phyloP scores from a whole-genome alignment of 2,329 filamentous ascomycete genomes.

The Aspergillus arachidicola region DNA sequence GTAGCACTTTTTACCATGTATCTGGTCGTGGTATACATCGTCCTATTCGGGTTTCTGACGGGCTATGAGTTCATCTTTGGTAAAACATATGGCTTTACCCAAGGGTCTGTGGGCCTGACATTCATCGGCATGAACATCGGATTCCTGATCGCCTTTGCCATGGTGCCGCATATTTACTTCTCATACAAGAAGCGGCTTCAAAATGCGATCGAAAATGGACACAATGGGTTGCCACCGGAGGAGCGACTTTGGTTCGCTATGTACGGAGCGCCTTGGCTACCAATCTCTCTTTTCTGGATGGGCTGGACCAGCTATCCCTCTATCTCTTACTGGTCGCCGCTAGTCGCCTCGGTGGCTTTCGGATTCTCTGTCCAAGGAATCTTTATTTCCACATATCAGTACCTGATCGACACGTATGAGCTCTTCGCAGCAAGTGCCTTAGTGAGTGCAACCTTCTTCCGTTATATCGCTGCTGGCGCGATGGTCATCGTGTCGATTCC shows the following conservation, averaged over 20 bases:
- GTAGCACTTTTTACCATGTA: conserved; percentile 32
- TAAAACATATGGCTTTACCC: conserved; percentile 49
- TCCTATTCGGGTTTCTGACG: conserved; percentile 39
- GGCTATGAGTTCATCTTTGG: conserved; percentile 56
- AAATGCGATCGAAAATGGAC: conserved; percentile 29
- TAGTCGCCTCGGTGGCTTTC: conserved; percentile 54
- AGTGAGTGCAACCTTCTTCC: conserved; percentile 42
- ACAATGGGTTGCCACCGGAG: conserved; percentile 51
- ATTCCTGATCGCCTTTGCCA: conserved; percentile 37
- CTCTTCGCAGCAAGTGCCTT: conserved; percentile 53
- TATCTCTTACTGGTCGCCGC: conserved; percentile 54
- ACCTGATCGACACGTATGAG: conserved; percentile 61
- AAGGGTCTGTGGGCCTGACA: conserved; percentile 49
- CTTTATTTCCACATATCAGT: conserved; percentile 56
- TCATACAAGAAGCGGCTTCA: conserved; percentile 31
- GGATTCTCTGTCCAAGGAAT: conserved; percentile 53
- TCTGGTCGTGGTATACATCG: conserved; percentile 33
- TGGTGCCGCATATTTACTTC: conserved; percentile 49
- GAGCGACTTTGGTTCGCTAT: conserved; percentile 58
- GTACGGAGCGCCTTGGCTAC: conserved; percentile 53
- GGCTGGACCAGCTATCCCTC: conserved; percentile 53
- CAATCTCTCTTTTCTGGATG: conserved; percentile 60
- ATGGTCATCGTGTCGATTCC: conserved; percentile 38
- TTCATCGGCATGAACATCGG: conserved; percentile 53
- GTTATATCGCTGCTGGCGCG: conserved; percentile 41